phyloP scores from a whole-genome alignment of 495 filamentous ascomycete species.

The Hypoxylon intermedium region DNA sequence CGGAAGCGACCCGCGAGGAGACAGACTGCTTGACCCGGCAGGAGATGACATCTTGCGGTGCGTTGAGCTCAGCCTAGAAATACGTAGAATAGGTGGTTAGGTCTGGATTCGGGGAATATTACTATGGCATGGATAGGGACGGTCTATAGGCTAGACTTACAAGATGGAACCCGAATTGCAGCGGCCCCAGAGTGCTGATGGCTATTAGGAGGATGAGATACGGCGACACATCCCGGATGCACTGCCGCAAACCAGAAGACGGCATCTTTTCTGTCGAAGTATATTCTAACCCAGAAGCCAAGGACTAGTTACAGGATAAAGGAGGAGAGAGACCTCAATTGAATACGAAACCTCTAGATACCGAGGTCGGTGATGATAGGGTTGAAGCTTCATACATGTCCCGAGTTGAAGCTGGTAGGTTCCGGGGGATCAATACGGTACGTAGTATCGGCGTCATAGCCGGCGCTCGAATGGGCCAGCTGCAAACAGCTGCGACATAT shows the following conservation, averaged over 20 bases:
- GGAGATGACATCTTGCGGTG: conserved; percentile 87
- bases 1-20: conserved; percentile 39
- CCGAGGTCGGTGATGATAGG: too few relatives aligned
- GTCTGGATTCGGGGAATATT: too few relatives aligned
- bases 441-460: not conserved
- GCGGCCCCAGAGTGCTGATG: conserved; percentile 75
- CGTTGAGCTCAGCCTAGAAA: conserved; percentile 87
- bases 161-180: conserved; percentile 94
- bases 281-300: not conserved
- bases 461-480: not conserved
- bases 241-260: conserved; percentile 41
- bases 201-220: conserved; percentile 71
- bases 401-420: not conserved
- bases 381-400: too few relatives aligned
- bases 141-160: conserved; percentile 61
- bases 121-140: too few relatives aligned
- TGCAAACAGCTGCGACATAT: not conserved
- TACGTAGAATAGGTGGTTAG: too few relatives aligned
- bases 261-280: conserved; percentile 41
- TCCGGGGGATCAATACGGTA: too few relatives aligned
- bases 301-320: not conserved
- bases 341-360: not conserved
- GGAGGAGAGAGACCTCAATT: not conserved
- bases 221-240: conserved; percentile 57
- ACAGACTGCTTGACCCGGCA: conserved; percentile 69